Evolutionary conservation across 2,329 filamentous ascomycete genomes (phyloP).

Genomic region (Passalora sequoiae): DNA sequence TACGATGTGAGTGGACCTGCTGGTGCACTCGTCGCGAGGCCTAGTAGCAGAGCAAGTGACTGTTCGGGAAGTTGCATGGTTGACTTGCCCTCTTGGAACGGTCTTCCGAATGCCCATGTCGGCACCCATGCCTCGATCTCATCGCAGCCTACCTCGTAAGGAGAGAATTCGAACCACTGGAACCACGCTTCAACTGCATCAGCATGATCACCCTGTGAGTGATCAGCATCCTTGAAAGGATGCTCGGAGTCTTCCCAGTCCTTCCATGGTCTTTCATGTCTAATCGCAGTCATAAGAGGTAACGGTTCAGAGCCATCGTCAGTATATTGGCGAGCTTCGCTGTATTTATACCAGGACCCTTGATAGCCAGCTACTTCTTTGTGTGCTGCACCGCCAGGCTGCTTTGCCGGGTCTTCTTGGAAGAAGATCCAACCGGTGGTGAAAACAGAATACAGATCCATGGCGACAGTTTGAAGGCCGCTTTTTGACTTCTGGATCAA

Average conservation of each 20-base stretch:
- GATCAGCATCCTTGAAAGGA: constrained; percentile 27
- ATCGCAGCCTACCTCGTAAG: constrained; percentile 35
- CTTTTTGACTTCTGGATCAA: constrained; percentile 31
- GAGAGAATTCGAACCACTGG: constrained; percentile 35
- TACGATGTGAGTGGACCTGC: constrained; percentile 33
- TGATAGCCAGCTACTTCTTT: constrained; percentile 24
- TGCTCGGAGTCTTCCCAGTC: constrained; percentile 28
- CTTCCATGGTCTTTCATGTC: constrained; percentile 29
- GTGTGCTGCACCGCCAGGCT: constrained; percentile 20
- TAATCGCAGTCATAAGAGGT: constrained; percentile 28
- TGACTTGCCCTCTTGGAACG: constrained; percentile 31
- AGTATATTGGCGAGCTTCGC: constrained; percentile 23
- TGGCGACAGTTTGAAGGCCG: constrained; percentile 30
- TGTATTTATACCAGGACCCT: constrained; percentile 30
- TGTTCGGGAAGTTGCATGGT: constrained; percentile 33
- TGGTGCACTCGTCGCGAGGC: constrained; percentile 31
- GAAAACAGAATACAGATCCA: constrained; percentile 33
- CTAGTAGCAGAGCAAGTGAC: constrained; percentile 32
- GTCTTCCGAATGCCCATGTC: constrained; percentile 35
- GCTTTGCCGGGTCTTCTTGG: constrained; percentile 24
- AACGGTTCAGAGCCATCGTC: constrained; percentile 26
- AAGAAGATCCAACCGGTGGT: constrained; percentile 32
- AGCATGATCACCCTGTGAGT: constrained; percentile 25
- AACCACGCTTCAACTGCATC: constrained; percentile 35
- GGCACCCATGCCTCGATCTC: constrained; percentile 35